Base-by-base conservation (phyloP, 2,329 filamentous ascomycete species). In the Aspergillus proliferans region DNA sequence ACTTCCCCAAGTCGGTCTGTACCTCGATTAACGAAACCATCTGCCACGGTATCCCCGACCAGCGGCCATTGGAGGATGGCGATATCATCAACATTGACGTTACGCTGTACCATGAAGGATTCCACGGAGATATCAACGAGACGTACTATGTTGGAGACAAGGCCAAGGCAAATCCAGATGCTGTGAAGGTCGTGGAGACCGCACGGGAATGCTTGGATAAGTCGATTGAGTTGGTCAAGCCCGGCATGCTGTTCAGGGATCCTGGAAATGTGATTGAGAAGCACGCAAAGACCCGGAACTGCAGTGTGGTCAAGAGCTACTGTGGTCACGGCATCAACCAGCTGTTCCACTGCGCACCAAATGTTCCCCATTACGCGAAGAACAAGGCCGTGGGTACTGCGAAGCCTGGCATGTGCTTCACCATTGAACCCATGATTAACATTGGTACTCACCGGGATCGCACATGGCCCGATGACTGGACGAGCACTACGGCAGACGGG, bases 381-480 rank as follows among this genome's bases (percentile, higher is more conserved):
- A 98, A 97, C 74, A 98, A 97, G 81, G 89, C 92, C 0, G 87
- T 96, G 1, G 93, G 93, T 44, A 84, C 87, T 60, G 93, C 91
- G 52, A 96, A 96, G 75, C 85, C 88, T 0, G 93, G 93, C 47
- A 96, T 97, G 90, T 95, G 90, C 56, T 98, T 98, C 64, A 98
- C 93, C 0, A 98, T 98, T 53, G 93, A 98, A 74, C 93, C 93
- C 14, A 98, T 98, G 93, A 91, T 98, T 66, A 90, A 89, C 38
- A 71, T 96, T 48, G 93, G 93, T 50, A 91, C 88, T 52, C 88
- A 95, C 71, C 83, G 83, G 54, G 93, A 98, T 65, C 86, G 93
- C 68, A 97, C 90, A 0, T 98, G 93, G 93, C 93, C 93, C 0
- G 93, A 98, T 68, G 89, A 97, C 75, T 98, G 93, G 93, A 98